Percentiles rank a stretch among this genome's conserved stretches.
Conservation (phyloP, 2,329 filamentous ascomycete species). For the Phaeoacremonium minimum region DNA sequence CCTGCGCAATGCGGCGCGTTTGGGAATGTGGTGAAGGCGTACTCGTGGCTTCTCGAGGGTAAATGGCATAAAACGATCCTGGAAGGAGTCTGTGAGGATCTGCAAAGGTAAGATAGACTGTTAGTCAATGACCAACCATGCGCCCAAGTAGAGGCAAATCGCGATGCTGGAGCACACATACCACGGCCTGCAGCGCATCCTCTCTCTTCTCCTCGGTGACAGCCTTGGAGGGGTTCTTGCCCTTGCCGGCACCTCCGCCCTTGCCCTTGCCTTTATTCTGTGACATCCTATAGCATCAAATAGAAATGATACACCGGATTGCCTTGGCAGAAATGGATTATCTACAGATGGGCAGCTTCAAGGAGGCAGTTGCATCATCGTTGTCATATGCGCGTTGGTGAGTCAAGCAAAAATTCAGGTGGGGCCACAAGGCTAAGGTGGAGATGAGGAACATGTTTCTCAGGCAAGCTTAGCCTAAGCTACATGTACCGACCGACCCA, state of each 20-base stretch:
- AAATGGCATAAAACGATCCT: slow-evolving; percentile 86
- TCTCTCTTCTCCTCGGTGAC: slow-evolving; percentile 51
- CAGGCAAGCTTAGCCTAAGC: too few relatives aligned
- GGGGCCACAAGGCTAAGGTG: too few relatives aligned
- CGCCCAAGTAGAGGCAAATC: too few relatives aligned
- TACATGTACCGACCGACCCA: too few relatives aligned
- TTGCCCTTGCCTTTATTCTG: slow-evolving; percentile 34
- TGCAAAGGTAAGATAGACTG: slow-evolving; percentile 29
- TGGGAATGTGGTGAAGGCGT: slow-evolving; percentile 23
- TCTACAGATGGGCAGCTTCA: too few relatives aligned
- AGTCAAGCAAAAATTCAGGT: too few relatives aligned
- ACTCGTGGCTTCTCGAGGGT: slow-evolving; percentile 85
- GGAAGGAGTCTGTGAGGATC: slow-evolving; percentile 92
- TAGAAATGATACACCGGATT: too few relatives aligned
- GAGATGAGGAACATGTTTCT: too few relatives aligned
- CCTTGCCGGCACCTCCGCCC: slow-evolving; percentile 34
- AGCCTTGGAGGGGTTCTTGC: slow-evolving; percentile 48
- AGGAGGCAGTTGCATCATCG: too few relatives aligned
- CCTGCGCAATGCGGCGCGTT: not conserved
- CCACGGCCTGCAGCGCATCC: slow-evolving; percentile 54
- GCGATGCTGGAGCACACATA: slow-evolving; percentile 30
- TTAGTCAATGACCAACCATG: slow-evolving; percentile 15
- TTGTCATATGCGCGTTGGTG: too few relatives aligned
- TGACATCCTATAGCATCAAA: too few relatives aligned
- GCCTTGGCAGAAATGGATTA: too few relatives aligned